Conservation (phyloP, 2,329 filamentous ascomycete genomes). For the Zalaria obscura region DNA sequence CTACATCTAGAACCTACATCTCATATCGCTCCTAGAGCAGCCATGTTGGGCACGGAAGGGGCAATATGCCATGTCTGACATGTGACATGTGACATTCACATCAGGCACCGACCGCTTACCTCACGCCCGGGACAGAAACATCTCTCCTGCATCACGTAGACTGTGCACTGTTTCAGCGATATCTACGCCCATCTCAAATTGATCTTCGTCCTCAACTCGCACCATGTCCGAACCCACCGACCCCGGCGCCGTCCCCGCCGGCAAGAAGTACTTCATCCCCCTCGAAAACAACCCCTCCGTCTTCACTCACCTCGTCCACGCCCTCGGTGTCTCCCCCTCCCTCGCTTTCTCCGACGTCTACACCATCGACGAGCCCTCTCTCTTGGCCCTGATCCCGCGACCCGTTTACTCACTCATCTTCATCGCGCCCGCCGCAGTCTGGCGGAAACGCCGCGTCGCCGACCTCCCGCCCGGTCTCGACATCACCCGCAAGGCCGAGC, state of each 20-base stretch:
- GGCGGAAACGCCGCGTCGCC: constrained; percentile 24
- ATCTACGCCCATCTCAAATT: no score
- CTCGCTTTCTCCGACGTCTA: constrained; percentile 41
- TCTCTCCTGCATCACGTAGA: no score
- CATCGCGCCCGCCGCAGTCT: constrained; percentile 33
- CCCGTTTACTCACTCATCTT: constrained; percentile 41
- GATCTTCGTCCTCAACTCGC: no score
- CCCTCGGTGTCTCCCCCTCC: constrained; percentile 32
- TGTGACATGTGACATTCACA: no score
- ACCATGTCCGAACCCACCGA: not conserved
- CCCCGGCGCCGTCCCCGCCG: not conserved
- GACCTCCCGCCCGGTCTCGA: constrained; percentile 14
- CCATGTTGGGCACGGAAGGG: no score
- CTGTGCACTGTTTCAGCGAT: no score
- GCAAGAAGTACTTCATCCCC: not conserved
- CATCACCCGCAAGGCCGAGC: constrained; percentile 17
- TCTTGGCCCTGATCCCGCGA: constrained; percentile 36
- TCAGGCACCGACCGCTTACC: no score
- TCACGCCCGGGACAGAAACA: no score
- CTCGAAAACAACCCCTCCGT: constrained; percentile 42
- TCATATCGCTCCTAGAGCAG: no score
- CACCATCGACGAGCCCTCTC: constrained; percentile 34
- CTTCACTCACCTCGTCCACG: constrained; percentile 33
- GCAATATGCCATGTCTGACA: no score
- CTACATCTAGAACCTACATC: no score